Base-by-base conservation (phyloP, 768 basidiomycete species). In the Termitomyces sp. region DNA sequence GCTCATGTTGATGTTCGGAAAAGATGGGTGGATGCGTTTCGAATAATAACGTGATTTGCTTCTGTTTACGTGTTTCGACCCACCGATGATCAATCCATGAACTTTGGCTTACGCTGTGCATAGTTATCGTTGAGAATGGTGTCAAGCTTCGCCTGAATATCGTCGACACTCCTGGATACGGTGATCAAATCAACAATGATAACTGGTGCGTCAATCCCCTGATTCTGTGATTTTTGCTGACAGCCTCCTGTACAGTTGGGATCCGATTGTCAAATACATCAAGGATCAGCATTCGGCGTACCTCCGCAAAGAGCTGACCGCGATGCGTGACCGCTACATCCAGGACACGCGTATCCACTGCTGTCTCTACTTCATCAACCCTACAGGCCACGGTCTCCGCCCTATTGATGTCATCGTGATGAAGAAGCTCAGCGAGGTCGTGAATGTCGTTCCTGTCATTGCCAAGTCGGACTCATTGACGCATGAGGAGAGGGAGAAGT, bases 211-310 rank as follows among this genome's bases (percentile, higher is more conserved):
- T 73, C 29, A 37, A 41, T 54, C 60, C 37, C 57, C 10, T 54
- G 33, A 34, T 9, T 51, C 55, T 1, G 5, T 33, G 31, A 49
- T 52, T 42, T 34, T 28, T 12, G 26, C 18, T 37, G 18, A 39
- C 4, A 24, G 33, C 60, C 42, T 42, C 36, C 28, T 39, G 0
- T 42, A n/a, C 60, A 95, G 92, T 81, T 99, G 96, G 96, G 96
- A 99, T 68, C 92, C 96, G 44, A 98, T 99, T 67, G 82, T 98
- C 71, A 98, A 97, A 74, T 97, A 99, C 73, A 98, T 98, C 80
- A 94, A 95, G 78, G 96, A 98, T 81, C 96, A 98, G 71, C 96
- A 98, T 79, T 94, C 92, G 70, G 93, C 94, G 37, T 99, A 97
- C 75, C 84, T 99, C 54, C 92, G 97, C 74, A 98, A 99, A 77